Evolutionary conservation across 352 stramenopile species (phyloP), one percentile per base, ranked within the genome.

Genomic region (Blastocystis sp.): DNA sequence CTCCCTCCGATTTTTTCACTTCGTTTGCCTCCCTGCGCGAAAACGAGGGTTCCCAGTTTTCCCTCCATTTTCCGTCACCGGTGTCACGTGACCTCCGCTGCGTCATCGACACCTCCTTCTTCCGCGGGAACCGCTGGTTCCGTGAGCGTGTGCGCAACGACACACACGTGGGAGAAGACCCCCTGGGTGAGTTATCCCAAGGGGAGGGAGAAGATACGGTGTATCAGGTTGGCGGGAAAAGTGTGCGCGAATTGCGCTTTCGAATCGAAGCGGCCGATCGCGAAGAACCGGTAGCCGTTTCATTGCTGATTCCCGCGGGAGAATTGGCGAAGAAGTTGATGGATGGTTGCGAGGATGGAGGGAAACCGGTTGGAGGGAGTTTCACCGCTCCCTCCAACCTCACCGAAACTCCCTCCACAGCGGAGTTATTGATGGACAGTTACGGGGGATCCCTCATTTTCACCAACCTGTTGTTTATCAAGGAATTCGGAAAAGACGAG

Each of bases 391-490:
- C 44, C 16, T 0, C 24, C 36, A 27, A 67, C 29, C 51, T 42
- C 18, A 6, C 65, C 36, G 3, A 4, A 84, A 0, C 32, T 72
- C 36, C 24, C 65, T 69, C 7, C 71, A n/a, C 38, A 32, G 0
- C 24, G 67, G 40, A 71, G 88, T 27, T 48, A 56, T 1, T 87
- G 24, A 32, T 87, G 56, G 93, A 97, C 87, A 96, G 92, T 27
- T 97, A 96, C 79, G 92, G 92, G 6, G 91, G 95, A 51, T 96
- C 93, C 7, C 87, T 97, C 0, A 91, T 94, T 24, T 92, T 94
- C 81, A 93, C 96, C 0, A 96, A 97, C 88, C 92, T 93, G 24
- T 79, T 97, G 18, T 96, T 96, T 87, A 94, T 93, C 84, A 89
- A 92, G 51, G 90, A 86, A 36, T 95, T 96, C 86, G 93, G 93